Evolutionary conservation across 768 basidiomycete species (phyloP).

Genomic region (Neoboletus subvelutipes): DNA sequence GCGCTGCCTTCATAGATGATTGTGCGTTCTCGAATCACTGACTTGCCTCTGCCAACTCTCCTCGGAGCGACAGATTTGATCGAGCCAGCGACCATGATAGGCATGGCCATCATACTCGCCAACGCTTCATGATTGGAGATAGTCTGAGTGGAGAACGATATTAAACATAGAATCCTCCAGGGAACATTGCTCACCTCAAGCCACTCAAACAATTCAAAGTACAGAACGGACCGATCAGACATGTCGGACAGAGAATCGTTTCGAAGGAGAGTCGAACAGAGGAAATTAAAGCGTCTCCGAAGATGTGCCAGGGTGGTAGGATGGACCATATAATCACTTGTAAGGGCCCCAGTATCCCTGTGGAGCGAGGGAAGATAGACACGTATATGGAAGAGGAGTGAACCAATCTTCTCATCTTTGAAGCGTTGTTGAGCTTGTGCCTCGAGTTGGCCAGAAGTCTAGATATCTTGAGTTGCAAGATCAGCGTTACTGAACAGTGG

Average conservation of each 20-base stretch:
- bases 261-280: constrained; percentile 80
- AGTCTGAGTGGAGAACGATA: constrained; percentile 49
- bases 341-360: constrained; percentile 69
- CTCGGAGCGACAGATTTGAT: constrained; percentile 63
- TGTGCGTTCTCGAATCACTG: constrained; percentile 71
- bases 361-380: constrained; percentile 80
- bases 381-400: constrained; percentile 69
- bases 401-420: constrained; percentile 74
- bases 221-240: constrained; percentile 82
- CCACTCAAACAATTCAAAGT: constrained; percentile 91
- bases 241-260: constrained; percentile 95
- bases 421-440: constrained; percentile 69
- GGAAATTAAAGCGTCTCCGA: constrained; percentile 84
- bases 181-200: constrained; percentile 59
- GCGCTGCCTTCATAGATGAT: constrained; percentile 90
- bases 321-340: constrained; percentile 90
- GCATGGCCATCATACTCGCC: constrained; percentile 96
- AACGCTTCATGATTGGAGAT: constrained; percentile 92
- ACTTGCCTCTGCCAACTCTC: constrained; percentile 44
- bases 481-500: background rate
- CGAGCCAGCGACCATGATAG: constrained; percentile 82
- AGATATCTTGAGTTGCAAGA: constrained; percentile 5
- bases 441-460: constrained; percentile 81
- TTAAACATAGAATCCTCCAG: background rate
- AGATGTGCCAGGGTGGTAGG: constrained; percentile 92